Evolutionary conservation across 768 basidiomycete genomes (phyloP), one percentile per base, ranked within the genome.

Genomic region (Lentinula edodes): DNA sequence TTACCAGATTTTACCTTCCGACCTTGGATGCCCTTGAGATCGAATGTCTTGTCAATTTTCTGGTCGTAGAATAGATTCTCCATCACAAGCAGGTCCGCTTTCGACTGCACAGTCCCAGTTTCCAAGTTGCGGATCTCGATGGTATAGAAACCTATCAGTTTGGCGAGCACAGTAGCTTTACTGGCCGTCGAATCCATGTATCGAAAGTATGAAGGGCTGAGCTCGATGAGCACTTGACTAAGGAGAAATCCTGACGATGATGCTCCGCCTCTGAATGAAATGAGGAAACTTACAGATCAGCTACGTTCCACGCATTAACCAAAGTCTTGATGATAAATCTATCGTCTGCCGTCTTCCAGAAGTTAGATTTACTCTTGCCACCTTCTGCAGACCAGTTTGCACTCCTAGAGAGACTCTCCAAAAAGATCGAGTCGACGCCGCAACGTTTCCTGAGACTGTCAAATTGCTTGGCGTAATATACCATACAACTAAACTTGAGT

Each of bases 291-390:
- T 67, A 91, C 90, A 91, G 71, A 75, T 93, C 91, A 5, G 88
- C 87, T 43, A 91, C 90, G 71, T 91, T 91, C 91, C 91, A 93
- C 13, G 90, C 89, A 72, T 88, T 88, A 15, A 94, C 87, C 62
- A 93, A 72, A 18, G 90, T 90, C 81, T 93, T 93, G 76, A 93
- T 88, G 66, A 94, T 86, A 68, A 88, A 91, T 62, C 84, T 77
- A 65, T 89, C 83, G 71, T 94, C 91, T 32, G 74, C 70, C 51
- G 89, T 91, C 79, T 89, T 90, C 88, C 90, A 90, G 68, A 93
- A 94, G 64, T 87, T 86, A 2, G 84, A 85, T 67, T 80, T 83
- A 71, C 89, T 90, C 80, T 93, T 94, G 5, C 91, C 91, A 0
- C 91, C 88, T 60, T 85, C 85, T 0, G 90, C 90, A 12, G 79